phyloP scores from a whole-genome alignment of 345 rosid genomes.

The Salix dunnii region DNA sequence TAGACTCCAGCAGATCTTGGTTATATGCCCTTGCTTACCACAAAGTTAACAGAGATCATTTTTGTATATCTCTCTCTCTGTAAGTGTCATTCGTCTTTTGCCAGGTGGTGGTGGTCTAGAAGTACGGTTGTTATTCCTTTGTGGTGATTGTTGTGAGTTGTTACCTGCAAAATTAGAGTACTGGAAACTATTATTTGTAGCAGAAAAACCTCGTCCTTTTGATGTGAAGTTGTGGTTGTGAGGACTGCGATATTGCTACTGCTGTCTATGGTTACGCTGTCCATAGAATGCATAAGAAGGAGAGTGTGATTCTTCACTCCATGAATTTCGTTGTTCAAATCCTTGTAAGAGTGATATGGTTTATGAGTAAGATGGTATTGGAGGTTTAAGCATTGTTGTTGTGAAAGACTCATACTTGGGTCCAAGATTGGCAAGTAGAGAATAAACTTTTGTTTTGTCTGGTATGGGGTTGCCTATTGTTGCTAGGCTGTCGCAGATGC shows the following conservation, averaged over 20 bases:
- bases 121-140: neutral
- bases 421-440: neutral
- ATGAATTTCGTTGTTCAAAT: neutral
- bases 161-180: neutral
- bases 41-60: too few relatives aligned
- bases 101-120: too few relatives aligned
- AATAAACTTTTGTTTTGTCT: neutral
- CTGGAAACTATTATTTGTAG: neutral
- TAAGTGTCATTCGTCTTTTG: too few relatives aligned
- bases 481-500: neutral
- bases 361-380: neutral
- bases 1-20: too few relatives aligned
- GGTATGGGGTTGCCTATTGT: constrained; percentile 1
- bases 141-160: neutral
- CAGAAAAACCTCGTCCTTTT: neutral
- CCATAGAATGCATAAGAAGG: neutral
- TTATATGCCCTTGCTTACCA: too few relatives aligned
- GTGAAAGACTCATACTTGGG: neutral
- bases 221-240: neutral
- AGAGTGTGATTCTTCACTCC: neutral
- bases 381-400: constrained; percentile 1
- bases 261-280: too few relatives aligned
- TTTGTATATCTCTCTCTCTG: too few relatives aligned
- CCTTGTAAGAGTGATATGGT: neutral
- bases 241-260: neutral